Percentiles rank a stretch among this genome's conserved stretches.
These are phyloP conservation scores for Durusdinium trenchii DNA, from an alignment of 73 alveolate species.

Conservation along the genomic window DNA sequence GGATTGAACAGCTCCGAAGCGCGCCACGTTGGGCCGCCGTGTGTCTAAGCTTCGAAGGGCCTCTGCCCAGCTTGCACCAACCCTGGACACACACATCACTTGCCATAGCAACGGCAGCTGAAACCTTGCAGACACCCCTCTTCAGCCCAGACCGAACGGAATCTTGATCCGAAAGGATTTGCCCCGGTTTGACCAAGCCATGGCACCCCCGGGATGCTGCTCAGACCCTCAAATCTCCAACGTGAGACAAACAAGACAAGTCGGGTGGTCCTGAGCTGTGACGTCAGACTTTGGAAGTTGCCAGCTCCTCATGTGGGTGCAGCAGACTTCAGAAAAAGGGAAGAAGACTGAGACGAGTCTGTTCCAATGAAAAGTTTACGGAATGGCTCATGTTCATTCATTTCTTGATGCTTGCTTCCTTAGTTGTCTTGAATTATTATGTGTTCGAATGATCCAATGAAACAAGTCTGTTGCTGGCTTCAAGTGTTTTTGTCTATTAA, in stretches of 20 bases:
- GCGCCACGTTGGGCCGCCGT: background rate
- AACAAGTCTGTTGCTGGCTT: too few species aligned
- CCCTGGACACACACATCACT: background rate
- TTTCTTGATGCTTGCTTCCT: too few species aligned
- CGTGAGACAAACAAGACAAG: background rate
- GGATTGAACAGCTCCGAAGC: slow-evolving; percentile 27
- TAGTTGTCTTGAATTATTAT: too few species aligned
- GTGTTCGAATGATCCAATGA: too few species aligned
- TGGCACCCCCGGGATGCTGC: background rate
- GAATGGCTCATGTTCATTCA: too few species aligned
- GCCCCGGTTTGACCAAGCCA: background rate
- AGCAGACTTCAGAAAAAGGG: background rate
- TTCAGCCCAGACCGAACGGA: too few species aligned
- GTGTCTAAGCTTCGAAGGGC: background rate
- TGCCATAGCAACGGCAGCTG: background rate
- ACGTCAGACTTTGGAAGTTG: slow-evolving; percentile 17
- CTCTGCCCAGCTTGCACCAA: background rate
- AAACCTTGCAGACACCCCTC: too few species aligned
- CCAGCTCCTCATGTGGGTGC: background rate
- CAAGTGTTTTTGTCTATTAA: too few species aligned
- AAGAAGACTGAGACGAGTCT: background rate
- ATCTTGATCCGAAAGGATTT: too few species aligned
- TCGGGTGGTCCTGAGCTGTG: background rate
- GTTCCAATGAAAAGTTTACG: too few species aligned
- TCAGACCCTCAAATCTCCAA: background rate